Evolutionary conservation across 495 filamentous ascomycete species (phyloP).

Genomic region (Aspergillus funiculosus): DNA sequence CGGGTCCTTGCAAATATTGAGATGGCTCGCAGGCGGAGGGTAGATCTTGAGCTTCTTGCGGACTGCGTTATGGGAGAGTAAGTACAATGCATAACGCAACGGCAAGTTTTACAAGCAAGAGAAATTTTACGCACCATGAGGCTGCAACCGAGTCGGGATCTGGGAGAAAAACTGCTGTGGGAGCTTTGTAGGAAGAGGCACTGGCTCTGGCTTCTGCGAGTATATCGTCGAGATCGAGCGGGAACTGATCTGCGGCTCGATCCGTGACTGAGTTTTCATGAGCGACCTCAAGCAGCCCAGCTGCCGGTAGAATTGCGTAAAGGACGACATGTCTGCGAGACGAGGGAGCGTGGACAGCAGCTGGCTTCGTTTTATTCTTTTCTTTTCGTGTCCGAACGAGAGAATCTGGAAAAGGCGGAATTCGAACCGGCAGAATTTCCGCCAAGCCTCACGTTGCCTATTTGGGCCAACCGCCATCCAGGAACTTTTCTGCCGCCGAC

Average conservation of each 20-base stretch:
- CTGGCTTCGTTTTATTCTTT: background rate
- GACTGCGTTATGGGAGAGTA: slow-evolving; percentile 12
- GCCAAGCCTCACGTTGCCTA: slow-evolving; percentile 33
- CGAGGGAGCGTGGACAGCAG: background rate
- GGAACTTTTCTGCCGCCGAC: slow-evolving; percentile 23
- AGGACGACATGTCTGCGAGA: slow-evolving; percentile 49
- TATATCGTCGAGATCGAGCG: slow-evolving; percentile 40
- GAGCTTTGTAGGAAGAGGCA: slow-evolving; percentile 38
- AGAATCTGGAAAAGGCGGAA: slow-evolving; percentile 26
- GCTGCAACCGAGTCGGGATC: slow-evolving; percentile 35
- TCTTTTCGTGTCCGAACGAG: slow-evolving; percentile 15
- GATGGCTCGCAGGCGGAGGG: slow-evolving; percentile 46
- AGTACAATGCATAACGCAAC: background rate
- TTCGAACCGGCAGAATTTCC: slow-evolving; percentile 39
- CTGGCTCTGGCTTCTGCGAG: slow-evolving; percentile 30
- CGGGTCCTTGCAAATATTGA: slow-evolving; percentile 50
- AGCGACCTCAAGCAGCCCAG: slow-evolving; percentile 61
- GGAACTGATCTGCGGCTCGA: slow-evolving; percentile 37
- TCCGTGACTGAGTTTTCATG: slow-evolving; percentile 37
- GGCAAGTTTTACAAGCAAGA: background rate
- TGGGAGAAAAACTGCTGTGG: slow-evolving; percentile 40
- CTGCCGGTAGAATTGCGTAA: slow-evolving; percentile 54
- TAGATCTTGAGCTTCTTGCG: slow-evolving; percentile 48
- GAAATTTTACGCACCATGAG: slow-evolving; percentile 25
- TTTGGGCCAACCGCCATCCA: slow-evolving; percentile 13